These are phyloP conservation scores for Lepidium campestre DNA, from an alignment of 441 rosid genomes.

Conservation along the genomic window DNA sequence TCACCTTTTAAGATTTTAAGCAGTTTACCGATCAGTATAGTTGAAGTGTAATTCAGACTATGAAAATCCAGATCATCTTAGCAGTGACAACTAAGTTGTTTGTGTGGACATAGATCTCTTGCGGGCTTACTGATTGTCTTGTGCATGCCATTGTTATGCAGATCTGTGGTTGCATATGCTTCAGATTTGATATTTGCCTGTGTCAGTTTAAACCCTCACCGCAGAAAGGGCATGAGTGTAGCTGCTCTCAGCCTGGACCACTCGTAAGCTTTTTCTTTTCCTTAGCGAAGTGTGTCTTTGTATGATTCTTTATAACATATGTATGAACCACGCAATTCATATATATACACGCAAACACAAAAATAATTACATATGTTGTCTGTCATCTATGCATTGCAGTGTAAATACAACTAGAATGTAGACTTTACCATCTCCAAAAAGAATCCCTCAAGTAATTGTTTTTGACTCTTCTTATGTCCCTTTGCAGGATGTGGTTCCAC, in stretches of 20 bases:
- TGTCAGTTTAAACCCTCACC: slow-evolving; percentile 81
- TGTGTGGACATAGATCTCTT: not conserved
- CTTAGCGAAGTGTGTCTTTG: not conserved
- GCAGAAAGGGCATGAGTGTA: slow-evolving; percentile 49
- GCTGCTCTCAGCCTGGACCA: slow-evolving; percentile 82
- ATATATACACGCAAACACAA: not conserved
- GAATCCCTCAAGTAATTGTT: not conserved
- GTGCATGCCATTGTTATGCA: slow-evolving; percentile 27
- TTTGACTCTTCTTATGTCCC: not conserved
- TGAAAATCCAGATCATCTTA: not conserved
- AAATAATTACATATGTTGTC: not conserved
- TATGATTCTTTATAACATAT: not conserved
- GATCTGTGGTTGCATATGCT: slow-evolving; percentile 84
- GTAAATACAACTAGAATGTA: not conserved
- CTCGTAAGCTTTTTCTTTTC: slow-evolving; percentile 48
- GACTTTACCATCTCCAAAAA: not conserved
- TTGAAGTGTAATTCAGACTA: not conserved
- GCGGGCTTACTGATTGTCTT: not conserved
- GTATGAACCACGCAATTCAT: not conserved
- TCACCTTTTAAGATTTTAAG: not conserved
- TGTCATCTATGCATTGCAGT: not conserved
- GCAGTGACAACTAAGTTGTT: not conserved
- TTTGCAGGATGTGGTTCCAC: slow-evolving; percentile 90
- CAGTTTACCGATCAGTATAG: not conserved
- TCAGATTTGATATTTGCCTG: slow-evolving; percentile 73